phyloP scores from a whole-genome alignment of 2,329 filamentous ascomycete species.

The Triangularia verruculosa region DNA sequence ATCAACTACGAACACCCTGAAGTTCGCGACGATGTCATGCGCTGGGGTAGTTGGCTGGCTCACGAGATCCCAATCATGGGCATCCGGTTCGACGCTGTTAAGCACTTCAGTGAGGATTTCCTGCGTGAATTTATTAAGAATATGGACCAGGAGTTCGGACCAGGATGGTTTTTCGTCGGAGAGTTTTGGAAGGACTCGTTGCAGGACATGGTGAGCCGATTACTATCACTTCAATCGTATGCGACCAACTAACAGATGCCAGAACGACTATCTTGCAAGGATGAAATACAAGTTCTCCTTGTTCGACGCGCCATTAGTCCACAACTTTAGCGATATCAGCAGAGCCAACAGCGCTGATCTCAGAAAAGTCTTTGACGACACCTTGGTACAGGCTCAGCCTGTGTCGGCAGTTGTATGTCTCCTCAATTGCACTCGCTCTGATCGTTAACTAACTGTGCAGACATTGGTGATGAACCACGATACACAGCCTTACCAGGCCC shows the following conservation, averaged over 20 bases:
- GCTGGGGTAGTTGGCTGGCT: constrained; percentile 67
- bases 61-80: constrained; percentile 59
- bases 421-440: neutral
- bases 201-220: constrained; percentile 31
- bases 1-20: constrained; percentile 64
- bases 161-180: constrained; percentile 39
- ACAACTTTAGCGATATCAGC: constrained; percentile 62
- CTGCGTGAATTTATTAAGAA: constrained; percentile 60
- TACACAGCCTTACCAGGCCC: constrained; percentile 47
- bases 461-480: constrained; percentile 73
- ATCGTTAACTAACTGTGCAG: constrained; percentile 26
- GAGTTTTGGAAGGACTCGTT: constrained; percentile 41
- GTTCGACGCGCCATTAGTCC: constrained; percentile 67
- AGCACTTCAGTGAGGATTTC: constrained; percentile 69
- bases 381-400: constrained; percentile 47
- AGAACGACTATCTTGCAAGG: constrained; percentile 30
- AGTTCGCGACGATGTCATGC: constrained; percentile 60
- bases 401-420: constrained; percentile 36
- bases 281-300: constrained; percentile 59
- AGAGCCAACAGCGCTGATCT: constrained; percentile 57
- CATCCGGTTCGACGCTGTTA: constrained; percentile 69
- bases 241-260: neutral
- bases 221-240: neutral
- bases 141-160: constrained; percentile 46
- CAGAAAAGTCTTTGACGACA: constrained; percentile 59